These are phyloP conservation scores for Cucumis sativus DNA, from an alignment of 306 rosid species.

Conservation along the genomic window DNA sequence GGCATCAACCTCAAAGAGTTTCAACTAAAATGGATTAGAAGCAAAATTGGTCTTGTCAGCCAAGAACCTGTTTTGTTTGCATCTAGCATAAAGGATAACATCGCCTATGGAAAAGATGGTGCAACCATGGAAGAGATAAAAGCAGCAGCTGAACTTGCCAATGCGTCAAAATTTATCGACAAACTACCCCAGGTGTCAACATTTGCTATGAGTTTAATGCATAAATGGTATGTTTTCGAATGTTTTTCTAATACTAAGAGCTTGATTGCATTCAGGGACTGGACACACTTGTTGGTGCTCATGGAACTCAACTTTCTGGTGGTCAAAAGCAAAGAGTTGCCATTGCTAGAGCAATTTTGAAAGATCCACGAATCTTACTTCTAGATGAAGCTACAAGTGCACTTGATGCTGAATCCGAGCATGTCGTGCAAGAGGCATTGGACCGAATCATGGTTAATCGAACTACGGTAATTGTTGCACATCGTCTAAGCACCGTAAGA, in stretches of 20 bases:
- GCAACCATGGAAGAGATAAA: constrained; percentile 55
- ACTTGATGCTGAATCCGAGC: constrained; percentile 46
- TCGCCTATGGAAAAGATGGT: constrained; percentile 59
- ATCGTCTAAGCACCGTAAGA: constrained; percentile 36
- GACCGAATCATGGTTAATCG: constrained; percentile 34
- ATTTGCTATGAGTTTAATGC: background rate
- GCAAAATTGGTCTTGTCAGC: constrained; percentile 66
- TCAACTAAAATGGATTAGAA: constrained; percentile 70
- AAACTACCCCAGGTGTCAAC: constrained; percentile 49
- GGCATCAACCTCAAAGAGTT: constrained; percentile 50
- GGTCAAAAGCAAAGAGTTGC: constrained; percentile 56
- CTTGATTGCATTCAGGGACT: constrained; percentile 25
- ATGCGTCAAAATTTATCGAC: constrained; percentile 60
- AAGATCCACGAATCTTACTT: constrained; percentile 36
- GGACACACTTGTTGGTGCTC: constrained; percentile 68
- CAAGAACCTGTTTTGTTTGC: constrained; percentile 71
- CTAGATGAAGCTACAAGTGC: constrained; percentile 53
- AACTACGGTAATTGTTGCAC: constrained; percentile 37
- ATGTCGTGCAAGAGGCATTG: constrained; percentile 37
- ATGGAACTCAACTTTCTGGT: constrained; percentile 66
- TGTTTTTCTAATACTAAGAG: background rate
- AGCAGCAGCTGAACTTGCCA: constrained; percentile 66
- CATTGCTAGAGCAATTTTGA: constrained; percentile 41
- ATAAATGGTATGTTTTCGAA: background rate
- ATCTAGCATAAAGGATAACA: constrained; percentile 62